A percentile compares a stretch with the other conserved stretches of the same genome.
Conservation (phyloP, 257 asterid genomes). For the Verbascum thapsus region DNA sequence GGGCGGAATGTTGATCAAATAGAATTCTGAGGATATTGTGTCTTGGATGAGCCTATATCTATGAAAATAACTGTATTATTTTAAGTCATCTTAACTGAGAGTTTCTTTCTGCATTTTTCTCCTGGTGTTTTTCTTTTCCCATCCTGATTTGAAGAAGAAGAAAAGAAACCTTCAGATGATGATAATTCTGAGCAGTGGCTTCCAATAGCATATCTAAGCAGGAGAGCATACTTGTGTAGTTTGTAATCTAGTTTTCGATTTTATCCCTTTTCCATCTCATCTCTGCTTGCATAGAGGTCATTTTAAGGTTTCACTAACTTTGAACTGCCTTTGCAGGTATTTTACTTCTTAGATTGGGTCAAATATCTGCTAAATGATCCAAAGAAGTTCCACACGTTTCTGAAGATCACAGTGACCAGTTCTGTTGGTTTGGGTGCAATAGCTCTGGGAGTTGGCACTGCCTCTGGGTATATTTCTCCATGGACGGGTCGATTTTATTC, state of each 20-base stretch:
- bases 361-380: constrained; percentile 83
- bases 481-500: constrained; percentile 99
- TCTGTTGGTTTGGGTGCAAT: constrained; percentile 80
- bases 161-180: constrained; percentile 1
- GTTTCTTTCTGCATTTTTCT: no score
- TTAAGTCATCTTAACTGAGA: background rate
- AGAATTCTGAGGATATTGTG: constrained; percentile 18
- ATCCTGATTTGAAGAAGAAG: constrained; percentile 17
- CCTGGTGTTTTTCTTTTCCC: constrained; percentile 2
- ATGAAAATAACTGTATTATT: background rate
- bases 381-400: constrained; percentile 81
- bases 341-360: constrained; percentile 95
- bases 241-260: background rate
- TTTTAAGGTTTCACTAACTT: constrained; percentile 28
- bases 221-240: constrained; percentile 17
- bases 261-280: constrained; percentile 15
- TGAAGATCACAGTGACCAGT: constrained; percentile 81
- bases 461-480: constrained; percentile 96
- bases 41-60: constrained; percentile 19
- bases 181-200: constrained; percentile 15
- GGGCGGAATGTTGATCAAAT: constrained; percentile 4
- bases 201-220: constrained; percentile 23
- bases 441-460: constrained; percentile 94
- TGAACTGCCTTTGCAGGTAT: constrained; percentile 62
- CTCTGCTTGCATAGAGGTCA: constrained; percentile 14